phyloP scores from a whole-genome alignment of 106 monocot genomes.

The Dendrobium huoshanense region DNA sequence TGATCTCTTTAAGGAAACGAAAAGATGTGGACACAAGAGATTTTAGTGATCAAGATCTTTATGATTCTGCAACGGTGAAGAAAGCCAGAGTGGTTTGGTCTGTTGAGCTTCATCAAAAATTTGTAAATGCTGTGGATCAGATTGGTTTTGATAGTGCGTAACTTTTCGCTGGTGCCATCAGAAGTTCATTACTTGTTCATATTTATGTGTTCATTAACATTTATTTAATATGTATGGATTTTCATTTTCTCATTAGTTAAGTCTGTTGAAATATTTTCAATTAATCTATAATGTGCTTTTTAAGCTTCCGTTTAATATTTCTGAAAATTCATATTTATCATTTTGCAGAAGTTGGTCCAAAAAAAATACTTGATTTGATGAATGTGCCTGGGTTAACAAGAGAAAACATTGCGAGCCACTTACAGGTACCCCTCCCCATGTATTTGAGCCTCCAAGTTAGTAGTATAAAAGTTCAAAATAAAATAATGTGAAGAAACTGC shows the following conservation, averaged over 20 bases:
- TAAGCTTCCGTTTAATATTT: not conserved
- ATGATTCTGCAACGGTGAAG: slow-evolving; percentile 51
- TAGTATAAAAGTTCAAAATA: not conserved
- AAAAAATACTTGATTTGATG: slow-evolving; percentile 95
- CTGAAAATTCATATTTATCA: not conserved
- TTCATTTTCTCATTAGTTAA: not conserved
- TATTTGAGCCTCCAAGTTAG: not conserved
- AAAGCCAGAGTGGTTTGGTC: slow-evolving; percentile 97
- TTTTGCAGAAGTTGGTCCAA: slow-evolving; percentile 89
- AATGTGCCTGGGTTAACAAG: slow-evolving; percentile 87
- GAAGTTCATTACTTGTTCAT: not conserved
- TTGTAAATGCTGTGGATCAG: slow-evolving; percentile 91
- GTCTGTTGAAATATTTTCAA: not conserved
- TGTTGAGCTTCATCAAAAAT: slow-evolving; percentile 89
- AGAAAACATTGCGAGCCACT: slow-evolving; percentile 96
- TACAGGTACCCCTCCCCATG: slow-evolving; percentile 45
- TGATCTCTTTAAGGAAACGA: slow-evolving; percentile 40
- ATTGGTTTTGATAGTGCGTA: slow-evolving; percentile 94
- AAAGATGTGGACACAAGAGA: slow-evolving; percentile 30
- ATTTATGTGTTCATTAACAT: not conserved
- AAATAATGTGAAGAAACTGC: not conserved
- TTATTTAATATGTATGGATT: not conserved
- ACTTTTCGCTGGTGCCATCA: not conserved
- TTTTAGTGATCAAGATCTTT: slow-evolving; percentile 48
- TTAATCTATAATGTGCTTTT: not conserved